Percentiles rank a stretch among this genome's conserved stretches.
phyloP scores from a whole-genome alignment of 2,329 filamentous ascomycete species.

The Aquanectria penicillioides region DNA sequence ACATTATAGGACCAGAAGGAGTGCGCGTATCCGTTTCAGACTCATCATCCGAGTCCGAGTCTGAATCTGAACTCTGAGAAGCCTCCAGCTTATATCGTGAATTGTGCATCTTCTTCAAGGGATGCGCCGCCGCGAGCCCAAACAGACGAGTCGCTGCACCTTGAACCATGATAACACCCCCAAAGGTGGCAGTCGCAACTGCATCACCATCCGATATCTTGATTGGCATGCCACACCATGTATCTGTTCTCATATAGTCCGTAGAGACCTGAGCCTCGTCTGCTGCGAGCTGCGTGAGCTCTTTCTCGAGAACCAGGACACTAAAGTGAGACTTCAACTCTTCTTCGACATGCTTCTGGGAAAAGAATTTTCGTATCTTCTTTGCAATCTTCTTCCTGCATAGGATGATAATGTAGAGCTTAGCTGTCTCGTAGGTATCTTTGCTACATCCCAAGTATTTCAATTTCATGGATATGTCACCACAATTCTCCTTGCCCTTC shows the following conservation, averaged over 20 bases:
- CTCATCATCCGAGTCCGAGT: neutral
- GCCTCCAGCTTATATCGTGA: too few relatives aligned
- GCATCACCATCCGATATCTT: neutral
- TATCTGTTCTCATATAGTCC: neutral
- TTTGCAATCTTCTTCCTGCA: neutral
- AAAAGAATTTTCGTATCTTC: neutral
- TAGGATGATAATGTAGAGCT: neutral
- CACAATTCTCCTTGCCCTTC: neutral
- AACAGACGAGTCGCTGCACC: neutral
- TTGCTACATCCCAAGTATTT: neutral
- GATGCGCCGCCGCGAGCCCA: neutral
- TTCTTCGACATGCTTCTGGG: neutral
- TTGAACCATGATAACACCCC: neutral
- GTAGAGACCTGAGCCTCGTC: neutral
- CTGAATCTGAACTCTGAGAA: neutral
- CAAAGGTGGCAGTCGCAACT: neutral
- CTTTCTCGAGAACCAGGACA: neutral
- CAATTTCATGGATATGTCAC: neutral
- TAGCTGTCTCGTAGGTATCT: neutral
- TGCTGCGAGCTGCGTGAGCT: too few relatives aligned
- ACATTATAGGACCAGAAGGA: too few relatives aligned
- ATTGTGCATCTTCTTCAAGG: neutral
- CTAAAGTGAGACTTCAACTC: neutral
- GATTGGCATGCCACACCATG: neutral
- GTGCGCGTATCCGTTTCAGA: neutral